Evolutionary conservation across 768 basidiomycete genomes (phyloP).

Genomic region (Boletus patriciae): DNA sequence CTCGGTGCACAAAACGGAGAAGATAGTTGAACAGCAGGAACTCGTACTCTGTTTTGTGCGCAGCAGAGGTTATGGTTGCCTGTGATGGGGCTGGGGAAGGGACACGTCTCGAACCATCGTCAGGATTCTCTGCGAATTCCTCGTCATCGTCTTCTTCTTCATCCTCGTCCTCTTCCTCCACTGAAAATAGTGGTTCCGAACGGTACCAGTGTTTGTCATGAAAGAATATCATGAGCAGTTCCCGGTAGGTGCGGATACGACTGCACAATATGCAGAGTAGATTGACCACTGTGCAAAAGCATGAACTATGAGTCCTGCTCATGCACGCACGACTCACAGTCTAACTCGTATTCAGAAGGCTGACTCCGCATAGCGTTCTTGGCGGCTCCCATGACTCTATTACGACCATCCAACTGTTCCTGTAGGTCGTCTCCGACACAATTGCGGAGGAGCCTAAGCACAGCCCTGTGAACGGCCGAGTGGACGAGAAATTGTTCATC

Average conservation of each 20-base stretch:
- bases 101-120: conserved; percentile 23
- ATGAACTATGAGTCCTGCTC: conserved; percentile 4
- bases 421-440: conserved; percentile 93
- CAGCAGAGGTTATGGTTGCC: conserved; percentile 52
- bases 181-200: conserved; percentile 70
- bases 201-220: conserved; percentile 90
- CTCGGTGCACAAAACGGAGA: conserved; percentile 90
- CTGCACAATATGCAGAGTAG: conserved; percentile 90
- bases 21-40: conserved; percentile 95
- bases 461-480: conserved; percentile 85
- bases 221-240: conserved; percentile 95
- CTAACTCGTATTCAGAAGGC: conserved; percentile 89
- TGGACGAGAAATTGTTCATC: conserved; percentile 95
- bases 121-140: conserved; percentile 7
- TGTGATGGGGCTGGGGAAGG: conserved; percentile 66
- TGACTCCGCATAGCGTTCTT: conserved; percentile 61
- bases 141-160: conserved; percentile 48
- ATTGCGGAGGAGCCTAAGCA: conserved; percentile 77
- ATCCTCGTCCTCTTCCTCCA: conserved; percentile 75
- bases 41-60: conserved; percentile 85
- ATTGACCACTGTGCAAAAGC: conserved; percentile 69
- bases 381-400: conserved; percentile 81
- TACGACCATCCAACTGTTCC: conserved; percentile 79
- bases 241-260: conserved; percentile 83
- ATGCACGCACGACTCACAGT: conserved; percentile 53